phyloP scores from a whole-genome alignment of 2,329 filamentous ascomycete genomes.

The Cercospora brassicicola region DNA sequence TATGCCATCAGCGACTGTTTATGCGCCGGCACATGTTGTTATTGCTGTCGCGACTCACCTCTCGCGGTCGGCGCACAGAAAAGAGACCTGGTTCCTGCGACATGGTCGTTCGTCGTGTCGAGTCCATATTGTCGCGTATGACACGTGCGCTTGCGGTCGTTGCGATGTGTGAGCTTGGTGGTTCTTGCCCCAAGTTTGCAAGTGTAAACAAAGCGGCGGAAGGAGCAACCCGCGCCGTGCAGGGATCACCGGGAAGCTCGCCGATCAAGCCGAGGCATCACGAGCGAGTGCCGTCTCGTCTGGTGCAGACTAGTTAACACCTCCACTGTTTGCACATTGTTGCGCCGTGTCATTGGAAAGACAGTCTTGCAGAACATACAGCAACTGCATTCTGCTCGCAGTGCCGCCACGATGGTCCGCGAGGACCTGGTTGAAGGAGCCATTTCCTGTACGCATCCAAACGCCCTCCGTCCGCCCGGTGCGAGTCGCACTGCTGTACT shows the following conservation, averaged over 20 bases:
- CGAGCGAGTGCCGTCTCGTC: neutral
- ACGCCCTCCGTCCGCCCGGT: neutral
- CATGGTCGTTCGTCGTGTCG: slow-evolving; percentile 54
- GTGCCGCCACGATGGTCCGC: slow-evolving; percentile 72
- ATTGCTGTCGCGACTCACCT: slow-evolving; percentile 60
- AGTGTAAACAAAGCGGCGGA: slow-evolving; percentile 20
- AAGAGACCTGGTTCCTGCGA: slow-evolving; percentile 85
- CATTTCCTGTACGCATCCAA: slow-evolving; percentile 47
- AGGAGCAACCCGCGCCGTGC: slow-evolving; percentile 6
- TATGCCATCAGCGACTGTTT: slow-evolving; percentile 18
- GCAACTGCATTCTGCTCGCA: neutral
- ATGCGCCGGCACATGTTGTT: slow-evolving; percentile 1
- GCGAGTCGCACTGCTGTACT: neutral
- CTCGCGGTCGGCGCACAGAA: slow-evolving; percentile 86
- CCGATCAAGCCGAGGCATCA: slow-evolving; percentile 20
- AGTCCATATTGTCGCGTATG: slow-evolving; percentile 13
- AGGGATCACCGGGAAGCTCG: neutral
- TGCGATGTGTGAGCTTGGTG: neutral
- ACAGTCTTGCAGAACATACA: neutral
- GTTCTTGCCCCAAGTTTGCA: slow-evolving; percentile 7
- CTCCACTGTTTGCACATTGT: neutral
- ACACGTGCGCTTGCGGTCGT: slow-evolving; percentile 8
- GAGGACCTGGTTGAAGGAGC: slow-evolving; percentile 86
- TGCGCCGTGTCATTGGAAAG: neutral
- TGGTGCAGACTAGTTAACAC: neutral